phyloP scores from a whole-genome alignment of 164 flowering plant species.

The Berberis thunbergii region DNA sequence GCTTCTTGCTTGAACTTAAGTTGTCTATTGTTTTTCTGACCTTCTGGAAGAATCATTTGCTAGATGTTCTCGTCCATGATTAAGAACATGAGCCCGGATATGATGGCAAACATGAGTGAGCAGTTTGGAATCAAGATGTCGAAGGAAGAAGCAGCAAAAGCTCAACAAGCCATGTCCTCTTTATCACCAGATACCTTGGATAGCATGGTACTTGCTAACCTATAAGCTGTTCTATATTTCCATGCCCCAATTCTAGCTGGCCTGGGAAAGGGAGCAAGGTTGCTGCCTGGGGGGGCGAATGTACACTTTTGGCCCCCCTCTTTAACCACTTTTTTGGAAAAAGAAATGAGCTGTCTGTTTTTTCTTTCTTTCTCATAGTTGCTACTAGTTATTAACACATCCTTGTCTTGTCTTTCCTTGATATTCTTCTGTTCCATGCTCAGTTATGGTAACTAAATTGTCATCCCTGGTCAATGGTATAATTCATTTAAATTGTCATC shows the following conservation, averaged over 20 bases:
- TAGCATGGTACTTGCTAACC: constrained; percentile 49
- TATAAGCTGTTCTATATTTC: too few species aligned
- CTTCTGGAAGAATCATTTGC: constrained; percentile 8
- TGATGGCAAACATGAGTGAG: constrained; percentile 93
- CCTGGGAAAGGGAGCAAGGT: too few species aligned
- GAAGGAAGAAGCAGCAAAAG: constrained; percentile 79
- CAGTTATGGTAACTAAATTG: too few species aligned
- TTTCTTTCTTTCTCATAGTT: too few species aligned
- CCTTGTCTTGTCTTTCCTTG: too few species aligned
- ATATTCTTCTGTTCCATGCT: too few species aligned
- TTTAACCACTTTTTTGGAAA: too few species aligned
- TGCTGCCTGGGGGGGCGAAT: too few species aligned
- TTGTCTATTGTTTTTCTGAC: neutral
- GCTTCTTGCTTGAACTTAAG: constrained; percentile 56
- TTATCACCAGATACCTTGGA: constrained; percentile 82
- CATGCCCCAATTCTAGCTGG: too few species aligned
- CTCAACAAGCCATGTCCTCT: constrained; percentile 92
- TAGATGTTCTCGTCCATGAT: constrained; percentile 91
- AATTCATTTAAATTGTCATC: neutral
- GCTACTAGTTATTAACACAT: neutral
- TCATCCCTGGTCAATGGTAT: too few species aligned
- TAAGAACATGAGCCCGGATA: constrained; percentile 86
- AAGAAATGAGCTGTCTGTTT: too few species aligned
- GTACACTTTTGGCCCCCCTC: too few species aligned
- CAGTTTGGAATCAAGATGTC: constrained; percentile 88